A percentile compares a stretch with the other conserved stretches of the same genome.
Evolutionary conservation across 1,284 basidiomycete genomes (phyloP).

Genomic region (Wallemia hederae): DNA sequence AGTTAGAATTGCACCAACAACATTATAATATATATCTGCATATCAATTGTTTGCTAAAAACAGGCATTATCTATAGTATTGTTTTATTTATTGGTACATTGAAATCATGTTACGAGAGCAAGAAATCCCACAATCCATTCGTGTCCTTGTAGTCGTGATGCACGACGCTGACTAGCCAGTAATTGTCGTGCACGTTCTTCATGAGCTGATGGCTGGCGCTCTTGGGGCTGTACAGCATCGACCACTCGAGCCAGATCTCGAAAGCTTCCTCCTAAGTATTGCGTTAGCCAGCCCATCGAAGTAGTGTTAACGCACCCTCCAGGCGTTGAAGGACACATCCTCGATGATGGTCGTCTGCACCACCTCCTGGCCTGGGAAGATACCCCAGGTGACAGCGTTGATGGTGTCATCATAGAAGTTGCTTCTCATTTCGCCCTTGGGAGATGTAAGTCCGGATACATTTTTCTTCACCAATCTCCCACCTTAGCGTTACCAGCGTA

Average conservation of each 20-base stretch:
- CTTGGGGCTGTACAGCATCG: conserved; percentile 45
- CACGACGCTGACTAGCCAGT: conserved; percentile 78
- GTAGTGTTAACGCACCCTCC: conserved; percentile 36
- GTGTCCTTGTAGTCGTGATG: conserved; percentile 44
- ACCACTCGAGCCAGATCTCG: conserved; percentile 86
- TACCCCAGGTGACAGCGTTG: conserved; percentile 97
- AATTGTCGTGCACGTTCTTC: conserved; percentile 34
- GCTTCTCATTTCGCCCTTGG: conserved; percentile 64
- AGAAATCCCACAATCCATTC: neutral
- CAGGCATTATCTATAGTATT: neutral
- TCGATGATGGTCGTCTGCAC: conserved; percentile 96
- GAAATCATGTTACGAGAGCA: neutral
- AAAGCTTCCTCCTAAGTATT: conserved; percentile 68
- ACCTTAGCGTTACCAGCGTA: neutral
- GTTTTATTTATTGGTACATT: neutral
- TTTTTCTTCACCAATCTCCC: neutral
- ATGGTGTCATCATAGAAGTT: conserved; percentile 77
- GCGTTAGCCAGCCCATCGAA: conserved; percentile 6
- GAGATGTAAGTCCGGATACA: neutral
- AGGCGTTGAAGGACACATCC: conserved; percentile 81
- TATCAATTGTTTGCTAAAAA: no score
- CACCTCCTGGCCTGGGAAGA: conserved; percentile 94
- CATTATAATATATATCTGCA: neutral
- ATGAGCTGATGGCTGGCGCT: conserved; percentile 45
- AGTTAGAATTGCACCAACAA: neutral